These are phyloP conservation scores for Podila horticola DNA, from an alignment of 192 early-diverging fungal species.

Conservation along the genomic window DNA sequence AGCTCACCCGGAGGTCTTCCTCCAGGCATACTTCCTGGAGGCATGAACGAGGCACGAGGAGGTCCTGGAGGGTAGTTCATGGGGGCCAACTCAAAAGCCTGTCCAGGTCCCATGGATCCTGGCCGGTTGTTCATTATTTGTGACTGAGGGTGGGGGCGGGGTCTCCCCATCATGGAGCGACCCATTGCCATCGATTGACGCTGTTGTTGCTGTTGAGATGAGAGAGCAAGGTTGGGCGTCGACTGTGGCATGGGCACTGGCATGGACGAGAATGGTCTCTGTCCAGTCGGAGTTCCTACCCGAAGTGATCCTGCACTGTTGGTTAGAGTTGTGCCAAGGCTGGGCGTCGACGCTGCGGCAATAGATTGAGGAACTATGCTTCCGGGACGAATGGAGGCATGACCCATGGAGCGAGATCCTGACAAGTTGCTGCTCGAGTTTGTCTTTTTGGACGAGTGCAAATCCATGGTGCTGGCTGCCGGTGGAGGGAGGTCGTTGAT, in stretches of 20 bases:
- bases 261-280: slow-evolving; percentile 24
- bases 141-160: slow-evolving; percentile 25
- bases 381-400: not conserved
- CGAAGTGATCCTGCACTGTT: slow-evolving; percentile 27
- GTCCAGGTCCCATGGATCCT: slow-evolving; percentile 18
- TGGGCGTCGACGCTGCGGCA: slow-evolving; percentile 17
- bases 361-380: not conserved
- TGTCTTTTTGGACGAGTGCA: not conserved
- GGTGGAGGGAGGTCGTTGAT: slow-evolving; percentile 47
- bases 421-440: slow-evolving; percentile 4
- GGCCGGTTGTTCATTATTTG: slow-evolving; percentile 15
- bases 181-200: slow-evolving; percentile 23
- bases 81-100: slow-evolving; percentile 29
- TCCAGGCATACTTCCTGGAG: not conserved
- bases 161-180: slow-evolving; percentile 6
- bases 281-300: not conserved
- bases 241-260: slow-evolving; percentile 20
- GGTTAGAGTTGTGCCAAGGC: slow-evolving; percentile 31
- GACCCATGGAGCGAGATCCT: not conserved
- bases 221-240: slow-evolving; percentile 10
- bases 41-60: slow-evolving; percentile 1
- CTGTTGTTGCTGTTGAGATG: slow-evolving; percentile 25
- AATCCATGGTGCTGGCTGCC: slow-evolving; percentile 39
- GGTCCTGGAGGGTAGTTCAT: slow-evolving; percentile 2
- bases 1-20: not conserved